Conservation (phyloP, 345 rosid species). For the Salix brachista region DNA sequence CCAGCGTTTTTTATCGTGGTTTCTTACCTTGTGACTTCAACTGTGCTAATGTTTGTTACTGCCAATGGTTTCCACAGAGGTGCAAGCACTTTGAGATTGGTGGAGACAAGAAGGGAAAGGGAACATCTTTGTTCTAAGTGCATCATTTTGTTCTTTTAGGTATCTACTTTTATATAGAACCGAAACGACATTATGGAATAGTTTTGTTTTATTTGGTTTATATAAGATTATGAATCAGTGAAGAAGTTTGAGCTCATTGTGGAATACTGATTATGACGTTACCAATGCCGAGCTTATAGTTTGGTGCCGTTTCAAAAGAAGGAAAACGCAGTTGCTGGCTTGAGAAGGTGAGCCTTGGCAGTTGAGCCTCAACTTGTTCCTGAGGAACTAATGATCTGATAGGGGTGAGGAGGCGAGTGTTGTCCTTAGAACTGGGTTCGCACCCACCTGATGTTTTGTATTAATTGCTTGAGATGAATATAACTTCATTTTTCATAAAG, state of each 20-base stretch:
- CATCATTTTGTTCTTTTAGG: neutral
- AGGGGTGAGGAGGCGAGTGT: too few relatives aligned
- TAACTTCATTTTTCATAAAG: too few relatives aligned
- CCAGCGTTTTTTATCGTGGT: neutral
- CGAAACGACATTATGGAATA: neutral
- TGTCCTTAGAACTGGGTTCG: too few relatives aligned
- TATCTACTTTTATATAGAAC: neutral
- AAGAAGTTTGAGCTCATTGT: neutral
- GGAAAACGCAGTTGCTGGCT: neutral
- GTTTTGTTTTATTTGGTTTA: neutral
- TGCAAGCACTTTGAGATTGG: slow-evolving; percentile 20
- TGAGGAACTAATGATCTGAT: too few relatives aligned
- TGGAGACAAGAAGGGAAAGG: slow-evolving; percentile 21
- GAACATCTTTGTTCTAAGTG: slow-evolving; percentile 13
- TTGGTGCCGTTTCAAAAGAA: neutral
- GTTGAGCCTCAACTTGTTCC: neutral
- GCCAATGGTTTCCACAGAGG: slow-evolving; percentile 6
- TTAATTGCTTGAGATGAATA: too few relatives aligned
- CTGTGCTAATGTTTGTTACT: neutral
- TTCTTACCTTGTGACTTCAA: neutral
- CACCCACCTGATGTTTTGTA: too few relatives aligned
- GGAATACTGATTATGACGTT: neutral
- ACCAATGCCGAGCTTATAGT: neutral
- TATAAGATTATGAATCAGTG: neutral
- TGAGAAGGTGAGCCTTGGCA: neutral